These are phyloP conservation scores for Carnegiea gigantea DNA, from an alignment of 179 eudicot species.

Conservation along the genomic window DNA sequence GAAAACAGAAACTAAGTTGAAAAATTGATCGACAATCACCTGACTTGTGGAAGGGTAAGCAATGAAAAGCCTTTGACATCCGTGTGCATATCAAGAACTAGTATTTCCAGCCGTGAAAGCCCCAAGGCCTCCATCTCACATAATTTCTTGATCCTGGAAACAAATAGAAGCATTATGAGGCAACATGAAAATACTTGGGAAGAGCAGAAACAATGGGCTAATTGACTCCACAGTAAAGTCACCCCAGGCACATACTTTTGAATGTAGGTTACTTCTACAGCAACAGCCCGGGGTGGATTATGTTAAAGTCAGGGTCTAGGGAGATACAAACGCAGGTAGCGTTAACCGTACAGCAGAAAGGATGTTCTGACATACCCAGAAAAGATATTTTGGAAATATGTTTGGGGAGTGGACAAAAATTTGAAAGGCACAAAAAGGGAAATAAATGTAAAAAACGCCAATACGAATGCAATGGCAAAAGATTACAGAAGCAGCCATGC, in stretches of 20 bases:
- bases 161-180: conserved; percentile 1
- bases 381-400: background rate
- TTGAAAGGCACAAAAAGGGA: background rate
- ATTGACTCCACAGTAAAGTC: background rate
- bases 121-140: conserved; percentile 83
- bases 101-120: conserved; percentile 56
- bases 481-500: no score
- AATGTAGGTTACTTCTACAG: background rate
- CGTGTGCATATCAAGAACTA: conserved; percentile 82
- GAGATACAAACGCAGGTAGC: background rate
- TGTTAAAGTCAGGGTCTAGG: background rate
- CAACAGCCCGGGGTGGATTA: background rate
- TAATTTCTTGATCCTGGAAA: conserved; percentile 79
- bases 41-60: conserved; percentile 87
- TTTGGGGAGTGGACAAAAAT: background rate
- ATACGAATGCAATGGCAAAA: background rate
- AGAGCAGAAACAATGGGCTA: background rate
- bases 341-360: background rate
- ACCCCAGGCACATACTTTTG: background rate
- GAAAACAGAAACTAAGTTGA: background rate
- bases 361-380: background rate
- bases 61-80: conserved; percentile 92
- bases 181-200: background rate
- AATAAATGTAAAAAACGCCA: background rate
- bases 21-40: conserved; percentile 33